phyloP scores from a whole-genome alignment of 1,284 basidiomycete genomes.

The Cutaneotrichosporon cutaneum region DNA sequence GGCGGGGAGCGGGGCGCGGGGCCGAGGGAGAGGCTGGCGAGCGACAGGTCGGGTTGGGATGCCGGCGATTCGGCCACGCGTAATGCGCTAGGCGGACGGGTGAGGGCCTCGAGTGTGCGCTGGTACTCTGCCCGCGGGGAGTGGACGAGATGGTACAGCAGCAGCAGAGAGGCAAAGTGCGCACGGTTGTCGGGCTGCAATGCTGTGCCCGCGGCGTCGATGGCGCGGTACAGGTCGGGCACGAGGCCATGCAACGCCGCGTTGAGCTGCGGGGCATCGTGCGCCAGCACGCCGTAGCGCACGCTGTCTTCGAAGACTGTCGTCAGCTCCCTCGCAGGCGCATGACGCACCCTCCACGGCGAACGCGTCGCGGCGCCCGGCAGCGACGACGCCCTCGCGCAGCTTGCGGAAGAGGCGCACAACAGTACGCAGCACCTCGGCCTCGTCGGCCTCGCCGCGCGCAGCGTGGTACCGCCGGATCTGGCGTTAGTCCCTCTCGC shows the following conservation, averaged over 20 bases:
- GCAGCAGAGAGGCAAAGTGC: slow-evolving; percentile 35
- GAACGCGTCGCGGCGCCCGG: slow-evolving; percentile 43
- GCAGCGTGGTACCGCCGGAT: slow-evolving; percentile 13
- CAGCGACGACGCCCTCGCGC: slow-evolving; percentile 50
- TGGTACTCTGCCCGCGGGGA: slow-evolving; percentile 15
- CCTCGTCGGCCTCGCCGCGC: slow-evolving; percentile 27
- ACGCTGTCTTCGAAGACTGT: slow-evolving; percentile 50
- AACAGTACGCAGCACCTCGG: slow-evolving; percentile 44
- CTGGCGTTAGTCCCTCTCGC: slow-evolving; percentile 4
- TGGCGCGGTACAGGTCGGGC: slow-evolving; percentile 40
- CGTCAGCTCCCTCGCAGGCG: not conserved
- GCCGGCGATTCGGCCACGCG: not conserved
- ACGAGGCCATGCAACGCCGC: slow-evolving; percentile 46
- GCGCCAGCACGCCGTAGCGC: slow-evolving; percentile 40
- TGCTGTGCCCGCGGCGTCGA: slow-evolving; percentile 14
- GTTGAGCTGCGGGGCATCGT: slow-evolving; percentile 42
- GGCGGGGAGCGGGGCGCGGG: not conserved
- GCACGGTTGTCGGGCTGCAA: slow-evolving; percentile 19
- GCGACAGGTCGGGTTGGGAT: not conserved
- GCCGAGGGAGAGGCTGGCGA: not conserved
- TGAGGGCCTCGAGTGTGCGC: slow-evolving; percentile 10
- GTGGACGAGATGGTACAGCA: slow-evolving; percentile 42
- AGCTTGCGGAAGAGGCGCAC: slow-evolving; percentile 50
- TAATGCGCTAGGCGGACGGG: not conserved
- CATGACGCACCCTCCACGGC: slow-evolving; percentile 48